phyloP scores from a whole-genome alignment of 768 basidiomycete species.

The Hysterangium stoloniferum region DNA sequence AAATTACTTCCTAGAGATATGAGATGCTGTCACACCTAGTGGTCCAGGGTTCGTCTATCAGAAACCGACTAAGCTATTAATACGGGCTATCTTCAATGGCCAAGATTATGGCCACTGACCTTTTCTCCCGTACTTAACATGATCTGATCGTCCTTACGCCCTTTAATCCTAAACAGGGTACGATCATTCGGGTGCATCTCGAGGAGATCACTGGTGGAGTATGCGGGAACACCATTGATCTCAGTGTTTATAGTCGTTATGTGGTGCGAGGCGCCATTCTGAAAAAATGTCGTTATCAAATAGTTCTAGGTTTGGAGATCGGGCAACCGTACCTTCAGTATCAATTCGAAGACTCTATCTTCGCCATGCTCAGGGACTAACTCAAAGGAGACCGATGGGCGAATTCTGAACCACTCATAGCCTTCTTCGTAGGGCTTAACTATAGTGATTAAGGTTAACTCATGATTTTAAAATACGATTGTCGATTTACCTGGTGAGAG shows the following conservation, averaged over 20 bases:
- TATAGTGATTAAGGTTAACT: background rate
- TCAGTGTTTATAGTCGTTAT: slow-evolving; percentile 2
- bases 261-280: background rate
- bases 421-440: slow-evolving; percentile 13
- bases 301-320: background rate
- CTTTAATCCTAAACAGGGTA: slow-evolving; percentile 29
- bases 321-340: slow-evolving; percentile 31
- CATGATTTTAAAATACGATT: background rate
- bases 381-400: slow-evolving; percentile 17
- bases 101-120: slow-evolving; percentile 14
- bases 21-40: slow-evolving; percentile 17
- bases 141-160: slow-evolving; percentile 34
- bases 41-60: slow-evolving; percentile 26
- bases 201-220: slow-evolving; percentile 25
- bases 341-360: slow-evolving; percentile 27
- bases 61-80: background rate
- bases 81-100: background rate
- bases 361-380: slow-evolving; percentile 28
- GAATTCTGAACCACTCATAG: slow-evolving; percentile 31
- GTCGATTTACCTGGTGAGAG: background rate
- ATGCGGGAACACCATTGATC: slow-evolving; percentile 2
- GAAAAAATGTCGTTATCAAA: background rate
- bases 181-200: slow-evolving; percentile 24
- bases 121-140: slow-evolving; percentile 39
- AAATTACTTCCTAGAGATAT: background rate